Evolutionary conservation across 345 rosid species (phyloP).

Genomic region (Lepidium africanum): DNA sequence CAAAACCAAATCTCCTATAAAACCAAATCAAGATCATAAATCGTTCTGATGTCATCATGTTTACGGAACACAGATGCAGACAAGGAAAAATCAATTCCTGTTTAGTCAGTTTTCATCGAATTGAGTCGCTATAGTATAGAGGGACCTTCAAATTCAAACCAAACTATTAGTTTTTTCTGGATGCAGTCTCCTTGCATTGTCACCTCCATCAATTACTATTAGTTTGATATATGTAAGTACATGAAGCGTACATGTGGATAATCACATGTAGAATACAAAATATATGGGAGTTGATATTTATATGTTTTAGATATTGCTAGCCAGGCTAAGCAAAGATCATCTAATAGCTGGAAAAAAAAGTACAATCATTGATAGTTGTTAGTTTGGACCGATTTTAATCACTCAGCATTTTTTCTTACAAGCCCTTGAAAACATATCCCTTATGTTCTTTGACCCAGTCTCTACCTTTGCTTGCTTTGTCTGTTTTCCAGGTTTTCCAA

Average conservation of each 20-base stretch:
- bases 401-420: conserved; percentile 39
- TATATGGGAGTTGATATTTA: neutral
- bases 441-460: conserved; percentile 72
- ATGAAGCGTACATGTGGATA: conserved; percentile 38
- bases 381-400: neutral
- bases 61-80: neutral
- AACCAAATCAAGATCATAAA: neutral
- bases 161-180: conserved; percentile 51
- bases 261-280: neutral
- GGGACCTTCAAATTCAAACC: conserved; percentile 66
- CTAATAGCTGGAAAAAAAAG: neutral
- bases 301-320: neutral
- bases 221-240: conserved; percentile 47
- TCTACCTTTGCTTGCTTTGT: conserved; percentile 58
- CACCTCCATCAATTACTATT: conserved; percentile 70
- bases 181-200: conserved; percentile 59
- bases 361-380: neutral
- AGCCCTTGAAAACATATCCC: conserved; percentile 82
- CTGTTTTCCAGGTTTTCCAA: conserved; percentile 45
- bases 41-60: neutral
- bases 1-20: neutral
- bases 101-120: neutral
- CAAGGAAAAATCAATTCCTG: neutral
- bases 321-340: neutral
- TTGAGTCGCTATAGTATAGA: neutral